Base-by-base conservation (phyloP, 768 basidiomycete species). In the Nidula microcarpa region DNA sequence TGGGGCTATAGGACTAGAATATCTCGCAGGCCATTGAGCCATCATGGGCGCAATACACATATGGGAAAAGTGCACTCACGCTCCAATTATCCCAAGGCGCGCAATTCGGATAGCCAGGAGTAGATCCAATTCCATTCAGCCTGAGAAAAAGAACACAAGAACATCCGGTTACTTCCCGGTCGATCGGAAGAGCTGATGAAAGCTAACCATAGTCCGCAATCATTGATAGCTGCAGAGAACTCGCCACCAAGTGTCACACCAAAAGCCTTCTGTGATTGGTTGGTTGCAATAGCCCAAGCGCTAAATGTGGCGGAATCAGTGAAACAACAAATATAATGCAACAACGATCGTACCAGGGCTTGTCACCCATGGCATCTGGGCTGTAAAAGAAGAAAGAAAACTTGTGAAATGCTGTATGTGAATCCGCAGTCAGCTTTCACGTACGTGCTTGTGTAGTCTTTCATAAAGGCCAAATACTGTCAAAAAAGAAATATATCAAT, bases 201-300 rank as follows among this genome's bases (percentile, higher is more conserved):
- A 39, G 71, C 75, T 56, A 73, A 70, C 77, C 77, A 89, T 43
- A 82, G 63, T 34, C 87, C 86, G 63, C 87, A 90, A 63, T 88
- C 86, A 58, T 85, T 88, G 67, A 91, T 84, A 34, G 89, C 91
- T 45, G 84, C 77, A 41, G 85, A 86, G 67, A 86, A 96, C 70
- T 96, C 94, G 55, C 92, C 94, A 41, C 89, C 91, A 41, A 82
- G 63, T 39, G 86, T 86, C 57, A 96, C 71, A 33, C 95, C 94
- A 62, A 92, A 94, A 10, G 75, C 74, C 18, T 71, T 74, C 72
- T 86, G 83, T 1, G 91, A 89, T 54, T 74, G 72, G 64, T 79
- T 78, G 23, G 76, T 78, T n/a, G 75, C 74, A 51, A 74, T 67
- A 50, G 75, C 76, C 76, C 78, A 79, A 49, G 67, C 63, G 65